phyloP scores from a whole-genome alignment of 768 basidiomycete species.

The Lactarius evosmus region DNA sequence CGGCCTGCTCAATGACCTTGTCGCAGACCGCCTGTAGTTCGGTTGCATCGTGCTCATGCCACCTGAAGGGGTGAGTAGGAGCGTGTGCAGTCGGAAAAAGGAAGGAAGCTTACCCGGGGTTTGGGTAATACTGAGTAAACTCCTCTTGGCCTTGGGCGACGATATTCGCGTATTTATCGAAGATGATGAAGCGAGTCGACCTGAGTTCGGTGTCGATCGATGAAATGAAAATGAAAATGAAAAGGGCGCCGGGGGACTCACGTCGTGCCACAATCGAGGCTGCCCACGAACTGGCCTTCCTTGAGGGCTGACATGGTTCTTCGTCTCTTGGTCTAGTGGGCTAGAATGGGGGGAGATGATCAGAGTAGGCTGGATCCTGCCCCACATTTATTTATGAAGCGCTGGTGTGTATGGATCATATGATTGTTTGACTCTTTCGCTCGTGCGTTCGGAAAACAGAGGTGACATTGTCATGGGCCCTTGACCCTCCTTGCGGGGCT shows the following conservation, averaged over 20 bases:
- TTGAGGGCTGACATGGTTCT: constrained; percentile 40
- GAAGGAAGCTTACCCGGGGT: constrained; percentile 58
- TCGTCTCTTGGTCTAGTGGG: constrained; percentile 5
- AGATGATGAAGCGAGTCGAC: constrained; percentile 88
- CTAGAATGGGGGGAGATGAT: neutral
- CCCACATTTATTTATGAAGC: constrained; percentile 8
- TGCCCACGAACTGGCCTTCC: constrained; percentile 83
- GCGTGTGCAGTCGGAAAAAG: neutral
- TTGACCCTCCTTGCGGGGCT: neutral
- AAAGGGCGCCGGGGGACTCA: constrained; percentile 50
- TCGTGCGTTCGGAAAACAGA: neutral
- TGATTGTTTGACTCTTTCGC: constrained; percentile 5
- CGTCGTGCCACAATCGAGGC: constrained; percentile 95
- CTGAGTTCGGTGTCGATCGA: constrained; percentile 42
- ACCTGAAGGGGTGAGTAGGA: constrained; percentile 44
- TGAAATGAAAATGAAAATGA: too few species aligned
- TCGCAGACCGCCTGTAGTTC: constrained; percentile 78
- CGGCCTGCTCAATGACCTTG: constrained; percentile 68
- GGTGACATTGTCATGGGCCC: neutral
- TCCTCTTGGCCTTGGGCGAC: constrained; percentile 87
- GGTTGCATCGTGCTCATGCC: constrained; percentile 92
- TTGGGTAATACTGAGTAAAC: constrained; percentile 90
- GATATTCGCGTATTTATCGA: constrained; percentile 83
- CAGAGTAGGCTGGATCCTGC: neutral
- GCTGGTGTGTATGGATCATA: constrained; percentile 13